Evolutionary conservation across 75 land plant genomes (phyloP).

Genomic region (Gnetum montanum): DNA sequence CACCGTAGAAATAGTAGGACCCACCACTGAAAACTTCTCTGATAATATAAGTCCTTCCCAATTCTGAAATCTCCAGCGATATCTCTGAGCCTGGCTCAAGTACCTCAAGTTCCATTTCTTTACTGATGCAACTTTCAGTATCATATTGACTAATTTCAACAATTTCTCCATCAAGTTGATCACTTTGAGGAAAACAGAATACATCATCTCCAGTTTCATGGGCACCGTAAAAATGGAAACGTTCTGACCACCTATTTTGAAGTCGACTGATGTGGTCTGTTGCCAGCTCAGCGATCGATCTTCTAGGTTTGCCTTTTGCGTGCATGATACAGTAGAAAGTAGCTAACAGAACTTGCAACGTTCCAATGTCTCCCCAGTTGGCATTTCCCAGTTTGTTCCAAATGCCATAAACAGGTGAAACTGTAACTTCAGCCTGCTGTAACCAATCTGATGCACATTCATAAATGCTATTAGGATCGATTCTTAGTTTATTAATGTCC

Average conservation of each 20-base stretch:
- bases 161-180: constrained; percentile 48
- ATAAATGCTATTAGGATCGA: constrained; percentile 43
- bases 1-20: constrained; percentile 35
- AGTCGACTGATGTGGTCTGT: constrained; percentile 51
- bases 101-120: constrained; percentile 26
- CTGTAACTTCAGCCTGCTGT: constrained; percentile 37
- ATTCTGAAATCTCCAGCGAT: constrained; percentile 59
- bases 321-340: constrained; percentile 53
- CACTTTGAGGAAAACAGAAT: constrained; percentile 27
- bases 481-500: constrained; percentile 46
- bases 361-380: constrained; percentile 67
- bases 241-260: constrained; percentile 50
- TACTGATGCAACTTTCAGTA: constrained; percentile 22
- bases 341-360: constrained; percentile 51
- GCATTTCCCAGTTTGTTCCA: constrained; percentile 82
- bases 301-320: constrained; percentile 53
- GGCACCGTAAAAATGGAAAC: constrained; percentile 40
- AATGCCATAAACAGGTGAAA: constrained; percentile 50
- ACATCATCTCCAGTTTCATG: constrained; percentile 38
- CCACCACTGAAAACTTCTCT: constrained; percentile 28
- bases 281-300: constrained; percentile 55
- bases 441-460: constrained; percentile 70
- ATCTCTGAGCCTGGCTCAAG: constrained; percentile 57
- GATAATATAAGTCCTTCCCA: constrained; percentile 53
- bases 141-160: constrained; percentile 73